Evolutionary conservation across 768 basidiomycete species (phyloP), one percentile per base, ranked within the genome.

Genomic region (Russula sp.): DNA sequence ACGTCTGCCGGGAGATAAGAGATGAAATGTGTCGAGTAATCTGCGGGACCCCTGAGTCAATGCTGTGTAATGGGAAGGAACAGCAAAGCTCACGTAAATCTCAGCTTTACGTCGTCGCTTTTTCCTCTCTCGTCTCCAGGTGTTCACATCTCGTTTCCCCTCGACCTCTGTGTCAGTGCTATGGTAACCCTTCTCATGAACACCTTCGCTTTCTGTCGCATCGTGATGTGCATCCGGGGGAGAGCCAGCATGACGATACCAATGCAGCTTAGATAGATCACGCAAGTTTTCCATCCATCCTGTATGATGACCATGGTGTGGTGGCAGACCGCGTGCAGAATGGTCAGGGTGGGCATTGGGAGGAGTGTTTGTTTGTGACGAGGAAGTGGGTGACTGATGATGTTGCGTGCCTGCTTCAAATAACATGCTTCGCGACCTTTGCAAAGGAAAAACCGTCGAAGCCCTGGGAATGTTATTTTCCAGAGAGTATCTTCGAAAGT

Each of bases 21-120:
- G 88, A 86, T 2, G 91, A 91, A 32, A 93, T 87, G 68, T 94
- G 90, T 59, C 85, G 86, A 26, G 89, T 90, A 64, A 90, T 91
- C 89, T 90, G 65, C 9, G 49, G 48, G 13, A 14, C 40, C 58
- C 20, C 22, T 40, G 1, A 46, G 18, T 53, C 26, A 10, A 30
- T 20, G 53, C n/a, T 40, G 36, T 56, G 26, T 28, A 44, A n/a
- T 44, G 20, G 54, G 60, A 5, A 3, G 49, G 59, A 54, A 50
- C 20, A 58, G n/a, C 58, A 30, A 30, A 76, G 85, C 46, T 70
- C 71, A 91, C 90, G 72, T 84, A 92, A 62, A 92, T 81, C 74
- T 92, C 86, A 5, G 87, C 85, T 74, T 86, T 86, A 61, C 64
- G 73, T 73, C 79, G 79, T 71, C 77, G 76, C 67, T 73, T 76